Evolutionary conservation across 176 grass and related monocot species (phyloP).

Genomic region (Areca catechu): DNA sequence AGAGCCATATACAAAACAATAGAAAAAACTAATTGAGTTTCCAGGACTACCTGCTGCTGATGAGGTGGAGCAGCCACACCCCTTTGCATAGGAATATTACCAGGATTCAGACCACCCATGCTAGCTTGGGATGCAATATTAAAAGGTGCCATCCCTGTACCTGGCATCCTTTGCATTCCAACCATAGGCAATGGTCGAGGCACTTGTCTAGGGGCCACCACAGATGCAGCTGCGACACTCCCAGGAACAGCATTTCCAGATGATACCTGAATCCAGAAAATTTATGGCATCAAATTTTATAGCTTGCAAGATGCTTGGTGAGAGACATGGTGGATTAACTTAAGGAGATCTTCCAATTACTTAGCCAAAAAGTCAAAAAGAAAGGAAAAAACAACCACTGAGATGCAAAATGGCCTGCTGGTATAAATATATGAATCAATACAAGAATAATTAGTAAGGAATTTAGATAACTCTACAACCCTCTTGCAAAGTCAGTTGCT

Average conservation of each 20-base stretch:
- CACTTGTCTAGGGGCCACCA: conserved; percentile 44
- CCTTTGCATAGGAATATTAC: conserved; percentile 79
- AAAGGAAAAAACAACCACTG: no score
- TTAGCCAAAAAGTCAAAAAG: no score
- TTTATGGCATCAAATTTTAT: not conserved
- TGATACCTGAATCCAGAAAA: conserved; percentile 35
- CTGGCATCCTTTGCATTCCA: conserved; percentile 60
- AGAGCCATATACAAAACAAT: conserved; percentile 3
- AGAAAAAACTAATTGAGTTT: not conserved
- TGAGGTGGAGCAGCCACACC: conserved; percentile 50
- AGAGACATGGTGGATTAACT: no score
- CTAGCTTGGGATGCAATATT: conserved; percentile 64
- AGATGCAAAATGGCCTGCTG: no score
- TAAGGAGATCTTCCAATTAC: no score
- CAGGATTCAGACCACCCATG: conserved; percentile 56
- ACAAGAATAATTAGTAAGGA: no score
- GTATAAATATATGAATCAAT: no score
- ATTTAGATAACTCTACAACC: no score
- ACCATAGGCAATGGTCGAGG: conserved; percentile 76
- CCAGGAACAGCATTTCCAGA: conserved; percentile 63
- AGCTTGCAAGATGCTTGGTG: no score
- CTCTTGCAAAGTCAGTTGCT: no score
- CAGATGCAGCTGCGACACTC: conserved; percentile 31
- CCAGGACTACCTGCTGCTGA: conserved; percentile 67
- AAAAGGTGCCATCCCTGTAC: conserved; percentile 47